These are phyloP conservation scores for Metschnikowia gruessii DNA, from an alignment of 805 yeast species.

Conservation along the genomic window DNA sequence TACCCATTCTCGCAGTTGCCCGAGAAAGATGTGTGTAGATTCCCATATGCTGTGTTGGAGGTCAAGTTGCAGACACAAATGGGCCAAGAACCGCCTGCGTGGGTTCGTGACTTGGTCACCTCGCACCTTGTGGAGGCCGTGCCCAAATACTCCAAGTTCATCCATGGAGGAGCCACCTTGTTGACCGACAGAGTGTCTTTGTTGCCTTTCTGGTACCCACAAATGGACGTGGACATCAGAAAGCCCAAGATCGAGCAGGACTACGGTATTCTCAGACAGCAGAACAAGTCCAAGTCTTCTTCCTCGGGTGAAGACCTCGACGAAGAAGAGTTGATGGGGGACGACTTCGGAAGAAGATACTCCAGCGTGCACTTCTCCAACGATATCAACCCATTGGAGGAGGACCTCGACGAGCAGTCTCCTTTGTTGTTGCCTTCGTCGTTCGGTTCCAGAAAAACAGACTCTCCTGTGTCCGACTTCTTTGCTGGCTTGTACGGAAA, in stretches of 20 bases:
- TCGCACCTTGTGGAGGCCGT: conserved; percentile 97
- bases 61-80: conserved; percentile 96
- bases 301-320: conserved; percentile 60
- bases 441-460: conserved; percentile 26
- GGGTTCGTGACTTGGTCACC: conserved; percentile 91
- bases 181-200: conserved; percentile 78
- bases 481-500: conserved; percentile 32
- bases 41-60: conserved; percentile 97
- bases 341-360: conserved; percentile 24
- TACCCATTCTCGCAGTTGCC: conserved; percentile 89
- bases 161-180: conserved; percentile 93
- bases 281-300: conserved; percentile 27
- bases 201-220: conserved; percentile 97
- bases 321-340: conserved; percentile 61
- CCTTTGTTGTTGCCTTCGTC: conserved; percentile 42
- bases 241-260: conserved; percentile 68
- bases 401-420: conserved; percentile 47
- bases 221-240: conserved; percentile 92
- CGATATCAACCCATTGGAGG: conserved; percentile 45
- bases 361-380: conserved; percentile 43
- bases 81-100: conserved; percentile 98
- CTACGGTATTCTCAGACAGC: conserved; percentile 61
- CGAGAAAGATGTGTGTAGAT: conserved; percentile 81
- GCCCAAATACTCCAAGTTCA: conserved; percentile 95
- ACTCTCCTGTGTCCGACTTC: conserved; percentile 34